Base-by-base conservation (phyloP, 1,139 yeast species). In the Geotrichum bryndzae region DNA sequence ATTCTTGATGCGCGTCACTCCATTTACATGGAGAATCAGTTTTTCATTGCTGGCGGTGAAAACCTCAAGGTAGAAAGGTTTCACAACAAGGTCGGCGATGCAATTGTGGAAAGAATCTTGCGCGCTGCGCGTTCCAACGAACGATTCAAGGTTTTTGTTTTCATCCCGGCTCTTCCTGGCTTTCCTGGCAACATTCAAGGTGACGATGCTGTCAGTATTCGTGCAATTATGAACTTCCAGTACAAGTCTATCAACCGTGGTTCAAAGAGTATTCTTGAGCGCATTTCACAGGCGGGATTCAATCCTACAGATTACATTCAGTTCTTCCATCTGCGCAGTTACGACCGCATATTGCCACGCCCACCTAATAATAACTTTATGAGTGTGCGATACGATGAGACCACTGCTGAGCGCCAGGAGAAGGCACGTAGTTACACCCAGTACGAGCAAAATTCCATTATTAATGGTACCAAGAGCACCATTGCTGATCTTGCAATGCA, bases 131-230 rank as follows among this genome's bases (percentile, higher is more conserved):
- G 66, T 38, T 31, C 22, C 6, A 57, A 58, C 6, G 58, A 63
- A 56, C 61, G 59, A 46, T 63, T 64, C 51, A 31, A 54, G 23
- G 59, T 59, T 4, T 33, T 54, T 18, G 56, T 64, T 25, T 41
- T 64, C 38, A 64, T 64, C 25, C 66, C 66, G 1, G 66, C 66
- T n/a, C 22, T 64, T 46, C 66, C 66, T 18, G 66, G 66, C n/a
- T 64, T 64, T 55, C 63, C 66, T 7, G 66, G 66, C 25, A 64
- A 64, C 33, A 53, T 64, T 11, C 52, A 59, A 27, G 56, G 58
- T n/a, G 65, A 61, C 22, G 66, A 51, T 11, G 65, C 65, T 6
- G 54, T 61, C 27, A 54, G 65, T 13, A 61, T 64, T 22, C 61
- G 66, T 18, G 66, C 64, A 27, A 64, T 64, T 38, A 60, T 64